Conservation (phyloP, 192 early-diverging fungal genomes). For the Backusella westeae region DNA sequence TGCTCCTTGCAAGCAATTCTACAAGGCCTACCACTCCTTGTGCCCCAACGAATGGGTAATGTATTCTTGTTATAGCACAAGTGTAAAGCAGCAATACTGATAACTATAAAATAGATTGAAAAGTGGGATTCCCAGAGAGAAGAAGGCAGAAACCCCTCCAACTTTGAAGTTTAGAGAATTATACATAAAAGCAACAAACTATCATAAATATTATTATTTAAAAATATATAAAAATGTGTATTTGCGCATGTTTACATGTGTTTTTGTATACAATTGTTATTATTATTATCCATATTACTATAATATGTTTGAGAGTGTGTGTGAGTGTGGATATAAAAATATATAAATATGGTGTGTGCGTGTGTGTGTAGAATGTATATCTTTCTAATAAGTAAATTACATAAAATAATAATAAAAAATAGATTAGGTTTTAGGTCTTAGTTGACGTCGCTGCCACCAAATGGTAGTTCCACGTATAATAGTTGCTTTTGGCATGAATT, state of each 20-base stretch:
- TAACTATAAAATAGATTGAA: constrained; percentile 27
- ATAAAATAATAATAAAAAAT: background rate
- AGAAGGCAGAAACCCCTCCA: constrained; percentile 47
- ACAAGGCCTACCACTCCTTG: constrained; percentile 75
- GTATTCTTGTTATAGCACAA: constrained; percentile 21
- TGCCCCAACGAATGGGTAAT: constrained; percentile 94
- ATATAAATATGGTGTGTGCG: background rate
- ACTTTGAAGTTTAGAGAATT: constrained; percentile 42
- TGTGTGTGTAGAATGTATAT: background rate
- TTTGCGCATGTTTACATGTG: background rate
- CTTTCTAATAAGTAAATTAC: background rate
- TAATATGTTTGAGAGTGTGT: background rate
- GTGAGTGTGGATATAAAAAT: background rate
- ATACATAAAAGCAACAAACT: constrained; percentile 6
- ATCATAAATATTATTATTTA: constrained; percentile 6
- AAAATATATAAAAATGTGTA: constrained; percentile 4
- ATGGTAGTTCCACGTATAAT: constrained; percentile 32
- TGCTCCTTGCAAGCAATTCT: constrained; percentile 90
- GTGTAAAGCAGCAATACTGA: background rate
- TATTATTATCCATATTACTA: constrained; percentile 7
- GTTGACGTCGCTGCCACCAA: constrained; percentile 33
- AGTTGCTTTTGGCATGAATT: constrained; percentile 26
- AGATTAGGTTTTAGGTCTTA: background rate
- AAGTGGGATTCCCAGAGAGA: constrained; percentile 51
- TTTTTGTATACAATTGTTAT: background rate